These are phyloP conservation scores for Colletotrichum godetiae DNA, from an alignment of 2,329 filamentous ascomycete genomes.

Conservation along the genomic window DNA sequence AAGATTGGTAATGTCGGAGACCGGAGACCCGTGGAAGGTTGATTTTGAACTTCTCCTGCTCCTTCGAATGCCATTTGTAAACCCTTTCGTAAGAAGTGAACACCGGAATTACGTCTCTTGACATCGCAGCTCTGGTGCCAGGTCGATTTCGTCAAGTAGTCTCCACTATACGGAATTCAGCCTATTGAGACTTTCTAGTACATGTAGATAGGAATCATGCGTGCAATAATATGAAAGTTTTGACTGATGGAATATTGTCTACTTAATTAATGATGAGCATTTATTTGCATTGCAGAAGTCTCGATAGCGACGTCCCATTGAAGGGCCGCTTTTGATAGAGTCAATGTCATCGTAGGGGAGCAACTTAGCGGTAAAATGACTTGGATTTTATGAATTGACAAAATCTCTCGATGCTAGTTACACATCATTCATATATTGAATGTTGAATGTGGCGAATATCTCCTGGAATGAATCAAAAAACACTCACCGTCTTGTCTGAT, in stretches of 20 bases:
- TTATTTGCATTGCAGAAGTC: not conserved
- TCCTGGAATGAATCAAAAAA: not conserved
- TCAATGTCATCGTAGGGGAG: not conserved
- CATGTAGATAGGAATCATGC: no score
- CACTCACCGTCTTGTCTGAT: not conserved
- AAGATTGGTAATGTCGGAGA: no score
- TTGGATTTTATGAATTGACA: not conserved
- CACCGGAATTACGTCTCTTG: not conserved
- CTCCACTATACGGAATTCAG: not conserved
- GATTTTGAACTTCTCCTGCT: not conserved
- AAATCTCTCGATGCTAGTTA: not conserved
- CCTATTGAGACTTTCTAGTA: not conserved
- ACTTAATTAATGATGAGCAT: not conserved
- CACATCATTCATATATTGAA: not conserved
- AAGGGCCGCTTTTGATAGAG: not conserved
- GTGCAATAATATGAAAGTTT: no score
- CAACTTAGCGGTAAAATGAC: not conserved
- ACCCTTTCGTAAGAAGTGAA: not conserved
- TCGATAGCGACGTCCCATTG: not conserved
- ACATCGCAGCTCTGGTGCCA: not conserved
- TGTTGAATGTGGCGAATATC: not conserved
- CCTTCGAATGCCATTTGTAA: not conserved
- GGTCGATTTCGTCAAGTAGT: not conserved
- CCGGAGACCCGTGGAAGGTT: no score
- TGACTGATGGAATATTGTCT: no score